A percentile compares a stretch with the other conserved stretches of the same genome.
phyloP scores from a whole-genome alignment of 495 filamentous ascomycete genomes.

The Hyaloscypha finlandica region DNA sequence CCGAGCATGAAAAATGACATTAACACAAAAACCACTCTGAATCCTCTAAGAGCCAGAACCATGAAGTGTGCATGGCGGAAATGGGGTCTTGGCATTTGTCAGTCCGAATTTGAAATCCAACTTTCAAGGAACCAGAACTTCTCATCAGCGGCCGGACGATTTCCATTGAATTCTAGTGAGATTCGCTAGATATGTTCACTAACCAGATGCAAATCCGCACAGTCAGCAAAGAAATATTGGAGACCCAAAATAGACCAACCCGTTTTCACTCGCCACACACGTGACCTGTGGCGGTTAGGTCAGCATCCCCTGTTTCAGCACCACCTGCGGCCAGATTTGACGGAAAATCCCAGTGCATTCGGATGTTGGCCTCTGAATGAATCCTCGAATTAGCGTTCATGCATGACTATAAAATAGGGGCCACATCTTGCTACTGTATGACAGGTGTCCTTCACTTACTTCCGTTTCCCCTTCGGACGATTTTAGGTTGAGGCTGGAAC shows the following conservation, averaged over 20 bases:
- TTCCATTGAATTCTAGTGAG: not conserved
- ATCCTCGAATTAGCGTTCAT: not conserved
- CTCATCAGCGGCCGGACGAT: not conserved
- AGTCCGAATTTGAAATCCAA: too few species aligned
- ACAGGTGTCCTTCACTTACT: conserved; percentile 15
- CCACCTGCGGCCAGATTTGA: not conserved
- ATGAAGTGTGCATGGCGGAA: too few species aligned
- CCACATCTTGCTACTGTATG: not conserved
- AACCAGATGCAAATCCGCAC: not conserved
- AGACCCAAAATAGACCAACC: not conserved
- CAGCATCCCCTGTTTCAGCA: conserved; percentile 10
- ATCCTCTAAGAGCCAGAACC: too few species aligned
- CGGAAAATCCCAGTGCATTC: not conserved
- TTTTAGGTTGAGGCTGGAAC: conserved; percentile 18
- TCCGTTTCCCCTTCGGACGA: conserved; percentile 13
- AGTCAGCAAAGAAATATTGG: not conserved
- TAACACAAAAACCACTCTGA: too few species aligned
- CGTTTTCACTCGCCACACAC: conserved; percentile 13
- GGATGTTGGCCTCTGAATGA: not conserved
- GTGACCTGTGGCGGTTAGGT: conserved; percentile 20
- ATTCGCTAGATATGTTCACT: not conserved
- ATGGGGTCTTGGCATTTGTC: too few species aligned
- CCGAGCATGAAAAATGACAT: too few species aligned
- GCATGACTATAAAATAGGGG: not conserved
- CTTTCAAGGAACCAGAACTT: too few species aligned